These are phyloP conservation scores for Sarocladium oryzae DNA, from an alignment of 2,329 filamentous ascomycete genomes.

Conservation along the genomic window DNA sequence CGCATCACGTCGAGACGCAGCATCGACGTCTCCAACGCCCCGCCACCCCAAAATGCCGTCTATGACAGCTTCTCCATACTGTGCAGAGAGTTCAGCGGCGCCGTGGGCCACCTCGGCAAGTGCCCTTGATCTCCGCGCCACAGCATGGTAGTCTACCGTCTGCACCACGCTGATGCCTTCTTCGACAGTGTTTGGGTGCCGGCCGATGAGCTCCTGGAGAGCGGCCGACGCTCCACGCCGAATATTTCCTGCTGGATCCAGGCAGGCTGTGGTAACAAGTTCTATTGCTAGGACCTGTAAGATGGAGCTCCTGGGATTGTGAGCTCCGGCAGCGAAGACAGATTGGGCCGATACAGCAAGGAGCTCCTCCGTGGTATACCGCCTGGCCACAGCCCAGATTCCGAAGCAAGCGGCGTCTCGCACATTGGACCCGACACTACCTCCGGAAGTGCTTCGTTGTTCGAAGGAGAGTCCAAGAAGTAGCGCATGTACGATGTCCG, in stretches of 20 bases:
- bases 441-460: conserved; percentile 78
- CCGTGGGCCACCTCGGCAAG: conserved; percentile 68
- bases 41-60: conserved; percentile 75
- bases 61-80: conserved; percentile 64
- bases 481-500: conserved; percentile 69
- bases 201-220: conserved; percentile 85
- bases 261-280: conserved; percentile 71
- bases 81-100: conserved; percentile 60
- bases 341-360: conserved; percentile 50
- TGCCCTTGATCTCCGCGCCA: conserved; percentile 79
- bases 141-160: conserved; percentile 84
- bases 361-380: conserved; percentile 77
- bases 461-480: conserved; percentile 81
- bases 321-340: conserved; percentile 32
- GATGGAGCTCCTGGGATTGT: conserved; percentile 39
- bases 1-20: conserved; percentile 64
- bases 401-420: conserved; percentile 95
- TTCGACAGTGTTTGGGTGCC: conserved; percentile 78
- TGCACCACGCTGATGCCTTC: conserved; percentile 85
- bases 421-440: conserved; percentile 80
- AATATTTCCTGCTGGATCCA: conserved; percentile 91
- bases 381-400: conserved; percentile 83
- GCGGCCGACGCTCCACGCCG: conserved; percentile 87
- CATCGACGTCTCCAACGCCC: conserved; percentile 76
- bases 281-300: conserved; percentile 76